Evolutionary conservation across 352 stramenopile species (phyloP).

Genomic region (Phytophthora litchii): DNA sequence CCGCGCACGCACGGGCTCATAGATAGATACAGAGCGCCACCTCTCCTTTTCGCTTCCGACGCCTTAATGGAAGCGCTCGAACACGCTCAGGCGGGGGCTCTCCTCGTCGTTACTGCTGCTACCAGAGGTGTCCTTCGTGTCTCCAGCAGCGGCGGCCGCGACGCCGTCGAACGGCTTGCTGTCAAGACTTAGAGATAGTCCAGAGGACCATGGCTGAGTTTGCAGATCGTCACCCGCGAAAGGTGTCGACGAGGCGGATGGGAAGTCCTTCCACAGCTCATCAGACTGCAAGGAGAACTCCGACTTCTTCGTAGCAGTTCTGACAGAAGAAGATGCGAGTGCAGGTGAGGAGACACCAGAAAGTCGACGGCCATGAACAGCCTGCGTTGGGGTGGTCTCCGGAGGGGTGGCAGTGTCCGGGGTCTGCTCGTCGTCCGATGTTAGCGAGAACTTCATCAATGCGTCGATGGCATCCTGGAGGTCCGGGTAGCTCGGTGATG

Average conservation of each 20-base stretch:
- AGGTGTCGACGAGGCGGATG: slow-evolving; percentile 37
- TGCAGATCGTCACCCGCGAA: slow-evolving; percentile 50
- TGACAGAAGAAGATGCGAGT: slow-evolving; percentile 21
- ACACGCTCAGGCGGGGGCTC: slow-evolving; percentile 81
- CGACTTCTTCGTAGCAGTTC: slow-evolving; percentile 35
- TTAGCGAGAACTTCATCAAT: slow-evolving; percentile 88
- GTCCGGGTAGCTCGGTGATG: slow-evolving; percentile 65
- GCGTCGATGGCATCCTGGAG: slow-evolving; percentile 88
- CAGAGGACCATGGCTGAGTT: slow-evolving; percentile 57
- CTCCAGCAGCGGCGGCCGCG: slow-evolving; percentile 16
- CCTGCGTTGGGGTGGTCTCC: slow-evolving; percentile 19
- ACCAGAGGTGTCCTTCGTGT: slow-evolving; percentile 34
- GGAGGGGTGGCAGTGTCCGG: slow-evolving; percentile 41
- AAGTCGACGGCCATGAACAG: slow-evolving; percentile 10
- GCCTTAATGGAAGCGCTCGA: slow-evolving; percentile 84
- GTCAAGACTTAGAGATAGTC: slow-evolving; percentile 68
- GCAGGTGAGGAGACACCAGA: slow-evolving; percentile 29
- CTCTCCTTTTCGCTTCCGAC: slow-evolving; percentile 50
- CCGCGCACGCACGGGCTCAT: slow-evolving; percentile 42
- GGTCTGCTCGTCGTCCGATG: slow-evolving; percentile 46
- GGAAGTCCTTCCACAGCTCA: slow-evolving; percentile 83
- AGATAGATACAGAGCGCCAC: slow-evolving; percentile 57
- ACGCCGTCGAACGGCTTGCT: slow-evolving; percentile 47
- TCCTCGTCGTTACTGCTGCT: slow-evolving; percentile 62
- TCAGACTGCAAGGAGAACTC: slow-evolving; percentile 71